A percentile compares a stretch with the other conserved stretches of the same genome.
Evolutionary conservation across 108 stramenopile genomes (phyloP).

Genomic region (Seminavis robusta): DNA sequence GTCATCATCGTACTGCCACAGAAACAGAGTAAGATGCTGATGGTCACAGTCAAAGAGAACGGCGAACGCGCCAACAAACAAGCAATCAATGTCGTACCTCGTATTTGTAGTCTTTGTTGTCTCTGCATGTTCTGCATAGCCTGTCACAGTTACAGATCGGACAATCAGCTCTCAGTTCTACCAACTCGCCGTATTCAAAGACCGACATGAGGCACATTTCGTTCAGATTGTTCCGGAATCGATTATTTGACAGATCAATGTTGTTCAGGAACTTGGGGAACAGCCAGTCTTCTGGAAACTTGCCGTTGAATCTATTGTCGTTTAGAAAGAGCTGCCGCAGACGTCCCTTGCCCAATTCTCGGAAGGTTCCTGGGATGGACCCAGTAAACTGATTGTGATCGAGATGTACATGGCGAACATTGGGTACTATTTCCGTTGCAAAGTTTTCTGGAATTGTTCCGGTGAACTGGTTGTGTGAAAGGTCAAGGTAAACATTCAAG

Average conservation of each 20-base stretch:
- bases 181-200: conserved; percentile 19
- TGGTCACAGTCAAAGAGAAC: no score
- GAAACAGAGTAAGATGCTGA: no score
- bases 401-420: conserved; percentile 34
- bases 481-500: no score
- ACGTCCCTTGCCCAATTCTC: conserved; percentile 38
- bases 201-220: conserved; percentile 26
- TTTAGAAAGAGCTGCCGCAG: conserved; percentile 22
- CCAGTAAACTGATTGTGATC: conserved; percentile 47
- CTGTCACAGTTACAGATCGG: conserved; percentile 38
- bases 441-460: not conserved
- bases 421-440: conserved; percentile 3
- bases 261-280: conserved; percentile 11
- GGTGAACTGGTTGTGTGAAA: conserved; percentile 1
- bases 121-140: no score
- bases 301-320: conserved; percentile 41
- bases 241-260: conserved; percentile 24
- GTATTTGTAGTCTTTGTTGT: no score
- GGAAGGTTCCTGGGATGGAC: conserved; percentile 23
- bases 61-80: no score
- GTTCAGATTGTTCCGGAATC: conserved; percentile 13
- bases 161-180: conserved; percentile 46
- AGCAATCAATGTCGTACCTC: no score
- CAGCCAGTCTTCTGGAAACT: conserved; percentile 15
- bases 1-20: no score